A percentile compares a stretch with the other conserved stretches of the same genome.
Conservation (phyloP, 768 basidiomycete genomes). For the Boletus speciosus region DNA sequence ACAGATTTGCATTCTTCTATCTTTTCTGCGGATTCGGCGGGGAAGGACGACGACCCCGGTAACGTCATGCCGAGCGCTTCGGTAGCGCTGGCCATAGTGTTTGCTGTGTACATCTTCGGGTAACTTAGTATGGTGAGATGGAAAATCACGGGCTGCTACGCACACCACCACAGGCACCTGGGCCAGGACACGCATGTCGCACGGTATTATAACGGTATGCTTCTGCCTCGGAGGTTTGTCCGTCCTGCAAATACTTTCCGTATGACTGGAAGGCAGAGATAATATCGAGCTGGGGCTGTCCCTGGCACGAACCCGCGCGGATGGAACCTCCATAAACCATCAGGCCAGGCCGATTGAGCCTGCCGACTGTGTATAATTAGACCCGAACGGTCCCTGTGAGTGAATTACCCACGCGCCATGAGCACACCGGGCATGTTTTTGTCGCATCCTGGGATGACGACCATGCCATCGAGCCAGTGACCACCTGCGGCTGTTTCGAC, state of each 20-base stretch:
- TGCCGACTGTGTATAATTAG: conserved; percentile 59
- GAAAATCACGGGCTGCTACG: conserved; percentile 32
- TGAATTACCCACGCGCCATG: conserved; percentile 75
- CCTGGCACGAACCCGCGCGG: conserved; percentile 87
- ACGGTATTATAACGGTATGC: conserved; percentile 80
- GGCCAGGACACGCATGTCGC: conserved; percentile 93
- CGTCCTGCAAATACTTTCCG: conserved; percentile 90
- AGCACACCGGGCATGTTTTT: conserved; percentile 99
- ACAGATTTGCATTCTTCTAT: conserved; percentile 74
- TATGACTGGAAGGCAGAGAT: conserved; percentile 98
- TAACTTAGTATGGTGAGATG: conserved; percentile 3
- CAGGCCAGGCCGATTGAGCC: conserved; percentile 91
- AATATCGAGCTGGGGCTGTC: conserved; percentile 85
- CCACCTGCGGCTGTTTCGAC: conserved; percentile 96
- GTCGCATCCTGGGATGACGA: conserved; percentile 95
- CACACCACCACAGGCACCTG: conserved; percentile 97
- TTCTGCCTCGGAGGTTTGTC: conserved; percentile 81
- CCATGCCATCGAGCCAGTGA: conserved; percentile 98
- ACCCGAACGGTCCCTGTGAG: background rate
- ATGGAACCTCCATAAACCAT: conserved; percentile 99
- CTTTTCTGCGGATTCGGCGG: conserved; percentile 91
- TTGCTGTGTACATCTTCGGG: conserved; percentile 91
- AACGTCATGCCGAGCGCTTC: conserved; percentile 96
- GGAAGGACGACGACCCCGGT: conserved; percentile 96
- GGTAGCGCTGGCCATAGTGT: conserved; percentile 95